Evolutionary conservation across 106 monocot species (phyloP).

Genomic region (Dioscorea dumetorum): DNA sequence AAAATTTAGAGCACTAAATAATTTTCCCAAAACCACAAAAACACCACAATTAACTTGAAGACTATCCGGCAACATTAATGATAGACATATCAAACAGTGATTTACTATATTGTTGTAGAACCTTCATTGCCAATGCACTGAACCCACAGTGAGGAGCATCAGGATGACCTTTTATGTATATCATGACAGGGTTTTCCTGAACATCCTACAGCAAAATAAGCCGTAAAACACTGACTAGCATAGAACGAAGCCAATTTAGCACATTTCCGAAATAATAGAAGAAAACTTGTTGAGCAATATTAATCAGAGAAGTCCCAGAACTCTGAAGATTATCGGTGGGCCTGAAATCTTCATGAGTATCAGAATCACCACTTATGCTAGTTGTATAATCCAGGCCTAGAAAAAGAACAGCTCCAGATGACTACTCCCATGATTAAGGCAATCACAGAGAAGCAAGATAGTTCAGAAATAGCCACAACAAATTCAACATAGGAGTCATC

Average conservation of each 20-base stretch:
- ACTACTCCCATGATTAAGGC: background rate
- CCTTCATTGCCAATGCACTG: slow-evolving; percentile 84
- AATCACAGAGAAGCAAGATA: background rate
- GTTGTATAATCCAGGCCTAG: slow-evolving; percentile 47
- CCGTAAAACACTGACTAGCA: background rate
- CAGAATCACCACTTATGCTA: slow-evolving; percentile 34
- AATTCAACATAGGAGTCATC: too few species aligned
- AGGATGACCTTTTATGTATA: slow-evolving; percentile 93
- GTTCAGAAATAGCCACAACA: too few species aligned
- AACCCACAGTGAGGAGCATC: slow-evolving; percentile 95
- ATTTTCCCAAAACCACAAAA: background rate
- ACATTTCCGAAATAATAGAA: background rate
- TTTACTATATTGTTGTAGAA: slow-evolving; percentile 70
- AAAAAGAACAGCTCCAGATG: slow-evolving; percentile 13
- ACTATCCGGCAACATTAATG: background rate
- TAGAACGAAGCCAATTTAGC: background rate
- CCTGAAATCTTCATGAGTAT: slow-evolving; percentile 87
- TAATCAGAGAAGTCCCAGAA: slow-evolving; percentile 37
- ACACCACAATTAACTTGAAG: background rate
- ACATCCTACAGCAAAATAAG: slow-evolving; percentile 54
- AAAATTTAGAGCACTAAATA: background rate
- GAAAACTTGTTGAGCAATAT: slow-evolving; percentile 63
- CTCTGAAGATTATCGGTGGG: slow-evolving; percentile 43
- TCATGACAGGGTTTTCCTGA: slow-evolving; percentile 73
- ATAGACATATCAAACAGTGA: background rate